These are phyloP conservation scores for Lipomyces starkeyi DNA, from an alignment of 805 yeast genomes.

Conservation along the genomic window DNA sequence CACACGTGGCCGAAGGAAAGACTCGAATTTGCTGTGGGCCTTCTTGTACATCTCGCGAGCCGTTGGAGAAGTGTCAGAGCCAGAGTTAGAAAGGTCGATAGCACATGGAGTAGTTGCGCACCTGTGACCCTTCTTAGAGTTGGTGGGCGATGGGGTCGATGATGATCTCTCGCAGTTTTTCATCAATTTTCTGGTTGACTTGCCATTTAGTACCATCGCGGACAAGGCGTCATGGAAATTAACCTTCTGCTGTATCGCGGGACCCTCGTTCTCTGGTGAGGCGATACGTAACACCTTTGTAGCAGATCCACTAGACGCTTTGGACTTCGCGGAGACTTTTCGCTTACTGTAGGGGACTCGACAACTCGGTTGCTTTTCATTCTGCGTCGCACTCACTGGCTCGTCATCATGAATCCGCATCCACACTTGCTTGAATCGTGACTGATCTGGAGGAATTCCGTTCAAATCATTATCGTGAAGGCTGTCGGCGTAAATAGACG, in stretches of 20 bases:
- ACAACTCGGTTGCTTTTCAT: neutral
- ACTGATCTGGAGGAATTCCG: slow-evolving; percentile 3
- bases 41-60: neutral
- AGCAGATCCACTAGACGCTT: neutral
- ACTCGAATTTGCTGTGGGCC: neutral
- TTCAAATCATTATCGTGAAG: neutral
- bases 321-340: neutral
- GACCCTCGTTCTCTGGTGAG: neutral
- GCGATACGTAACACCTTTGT: neutral
- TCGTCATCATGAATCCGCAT: neutral
- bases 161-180: neutral
- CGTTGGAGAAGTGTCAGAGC: neutral
- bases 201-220: neutral
- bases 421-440: slow-evolving; percentile 5
- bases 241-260: neutral
- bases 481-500: neutral
- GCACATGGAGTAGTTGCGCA: neutral
- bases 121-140: neutral
- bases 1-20: neutral
- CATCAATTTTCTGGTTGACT: neutral
- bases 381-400: neutral
- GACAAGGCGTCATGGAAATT: neutral
- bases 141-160: neutral
- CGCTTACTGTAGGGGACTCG: neutral
- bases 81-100: neutral